Evolutionary conservation across 345 rosid genomes (phyloP), one percentile per base, ranked within the genome.

Genomic region (Brassica cretica): DNA sequence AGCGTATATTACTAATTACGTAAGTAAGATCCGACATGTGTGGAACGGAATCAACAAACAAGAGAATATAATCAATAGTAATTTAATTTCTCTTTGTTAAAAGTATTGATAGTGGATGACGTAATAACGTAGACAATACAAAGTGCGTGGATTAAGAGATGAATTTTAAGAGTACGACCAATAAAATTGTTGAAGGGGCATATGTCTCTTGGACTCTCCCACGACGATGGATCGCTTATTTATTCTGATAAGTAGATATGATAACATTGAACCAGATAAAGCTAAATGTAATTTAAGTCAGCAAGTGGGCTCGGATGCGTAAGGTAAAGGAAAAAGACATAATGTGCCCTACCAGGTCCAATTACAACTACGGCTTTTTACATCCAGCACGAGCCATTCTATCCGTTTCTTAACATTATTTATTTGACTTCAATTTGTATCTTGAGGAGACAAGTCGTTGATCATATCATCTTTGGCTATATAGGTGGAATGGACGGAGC

Each of bases 191-290:
- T 69, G 84, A 82, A 80, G 84, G 63, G 86, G 69, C 87, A 78
- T 71, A 59, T 74, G 85, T 68, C 83, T 78, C 82, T 73, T 76
- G 75, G 29, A 66, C 74, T 39, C 75, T 80, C 76, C 82, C 68
- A 80, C 60, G 21, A 51, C 71, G 71, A 79, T 74, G 78, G 82
- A 73, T 68, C 69, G 55, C 44, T 74, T 78, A 41, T 70, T 10
- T 21, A 15, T 44, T 39, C 46, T 39, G 46, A 39, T 39, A 39
- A 39, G 46, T 39, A 39, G 46, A 39, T 39, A 39, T 39, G 46
- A 35, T 35, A 35, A 35, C 9, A 35, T 35, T 35, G 41, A 39
- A 39, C 46, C 46, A 39, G 12, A 39, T 9, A 39, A 39, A 39
- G 53, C 32, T 32, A 66, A 44, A 29, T 78, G 35, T 21, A 12